Percentiles rank a stretch among this genome's conserved stretches.
These are phyloP conservation scores for Trichosanthes truncata DNA, from an alignment of 306 rosid genomes.

Conservation along the genomic window DNA sequence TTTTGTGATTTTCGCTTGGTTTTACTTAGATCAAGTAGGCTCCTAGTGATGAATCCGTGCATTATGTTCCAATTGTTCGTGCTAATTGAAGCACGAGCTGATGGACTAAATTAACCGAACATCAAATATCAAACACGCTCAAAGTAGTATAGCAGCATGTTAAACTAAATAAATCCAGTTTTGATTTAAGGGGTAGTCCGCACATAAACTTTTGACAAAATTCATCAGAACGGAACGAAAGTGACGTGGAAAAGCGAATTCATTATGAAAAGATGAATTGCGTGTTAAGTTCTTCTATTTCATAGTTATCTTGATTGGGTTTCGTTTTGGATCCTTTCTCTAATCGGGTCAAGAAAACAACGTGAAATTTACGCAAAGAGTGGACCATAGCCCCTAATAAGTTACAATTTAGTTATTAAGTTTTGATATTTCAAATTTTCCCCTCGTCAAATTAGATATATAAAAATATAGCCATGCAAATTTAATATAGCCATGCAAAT, in stretches of 20 bases:
- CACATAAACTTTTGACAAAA: neutral
- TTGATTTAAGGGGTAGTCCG: neutral
- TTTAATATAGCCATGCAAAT: neutral
- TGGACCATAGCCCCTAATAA: neutral
- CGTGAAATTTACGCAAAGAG: neutral
- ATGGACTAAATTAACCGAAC: neutral
- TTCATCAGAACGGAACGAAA: neutral
- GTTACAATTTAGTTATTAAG: neutral
- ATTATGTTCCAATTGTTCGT: neutral
- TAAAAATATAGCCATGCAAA: neutral
- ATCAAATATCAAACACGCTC: neutral
- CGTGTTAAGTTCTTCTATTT: neutral
- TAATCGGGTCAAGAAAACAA: neutral
- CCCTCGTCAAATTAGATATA: neutral
- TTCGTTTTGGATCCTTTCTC: neutral
- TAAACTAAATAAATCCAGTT: neutral
- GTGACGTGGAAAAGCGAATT: neutral
- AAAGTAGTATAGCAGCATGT: neutral
- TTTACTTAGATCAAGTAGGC: neutral
- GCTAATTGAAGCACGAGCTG: neutral
- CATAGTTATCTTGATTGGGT: neutral
- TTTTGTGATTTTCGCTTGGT: neutral
- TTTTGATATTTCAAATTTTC: neutral
- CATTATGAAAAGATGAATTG: neutral
- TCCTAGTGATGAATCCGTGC: neutral